Evolutionary conservation across 2,329 filamentous ascomycete species (phyloP), one percentile per base, ranked within the genome.

Genomic region (Colletotrichum orchidophilum): DNA sequence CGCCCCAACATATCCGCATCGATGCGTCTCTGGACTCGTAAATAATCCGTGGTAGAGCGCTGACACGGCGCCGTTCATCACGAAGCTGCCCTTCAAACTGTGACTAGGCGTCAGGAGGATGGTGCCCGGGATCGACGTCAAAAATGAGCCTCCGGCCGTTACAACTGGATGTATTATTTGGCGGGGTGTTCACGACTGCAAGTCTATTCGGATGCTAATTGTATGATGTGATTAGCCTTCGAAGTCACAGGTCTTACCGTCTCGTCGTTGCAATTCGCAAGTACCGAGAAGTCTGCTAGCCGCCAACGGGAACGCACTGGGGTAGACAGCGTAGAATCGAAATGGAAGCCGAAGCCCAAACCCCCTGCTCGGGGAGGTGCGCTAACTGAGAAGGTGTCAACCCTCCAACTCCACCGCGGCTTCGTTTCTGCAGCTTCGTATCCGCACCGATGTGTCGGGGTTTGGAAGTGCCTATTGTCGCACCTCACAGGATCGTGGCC

Each of bases 361-460:
- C 33, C 53, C 54, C 55, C 68, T 33, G 46, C 58, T 63, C 46
- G 24, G 58, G 58, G 18, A 62, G 31, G 35, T 58, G 64, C 67
- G 60, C 42, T 63, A 63, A 46, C 7, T 7, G 46, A 53, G 29
- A 21, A 39, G 60, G 60, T 54, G 24, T 27, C 60, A 67, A 58
- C 50, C 52, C 24, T 62, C 55, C 50, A 35, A 46, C 54, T 54
- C 68, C 58, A 68, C 68, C 29, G 21, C 35, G 63, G 64, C 29
- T 33, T 62, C 21, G 53, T 33, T 63, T 68, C 69, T 63, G 59
- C 58, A 63, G 64, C 69, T 59, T 71, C 69, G 69, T 59, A 71
- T 68, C 64, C 53, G 69, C 64, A 68, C 53, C 59, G 64, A 63
- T 49, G 68, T 67, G 50, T 57, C 52, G 42, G 50, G 46, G 18